Base-by-base conservation (phyloP, 2,329 filamentous ascomycete genomes). In the Raffaelea ambrosiae region DNA sequence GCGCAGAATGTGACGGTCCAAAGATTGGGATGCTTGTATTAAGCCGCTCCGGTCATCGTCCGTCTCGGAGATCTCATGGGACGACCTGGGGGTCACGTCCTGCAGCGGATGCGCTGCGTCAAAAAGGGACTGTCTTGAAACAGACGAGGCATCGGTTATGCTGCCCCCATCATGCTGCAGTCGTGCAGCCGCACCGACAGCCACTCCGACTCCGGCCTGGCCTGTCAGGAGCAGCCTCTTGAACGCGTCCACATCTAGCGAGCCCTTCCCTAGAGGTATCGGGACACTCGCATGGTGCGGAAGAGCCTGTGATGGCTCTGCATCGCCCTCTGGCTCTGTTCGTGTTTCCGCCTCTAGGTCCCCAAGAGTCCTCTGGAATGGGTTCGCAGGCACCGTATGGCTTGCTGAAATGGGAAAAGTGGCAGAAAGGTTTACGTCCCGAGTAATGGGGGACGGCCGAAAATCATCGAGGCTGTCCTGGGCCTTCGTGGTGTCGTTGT, bases 191-290 rank as follows among this genome's bases (percentile, higher is more conserved):
- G 59, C 49, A 52, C 56, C 53, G 35, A 54, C 53, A 39, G 66
- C 74, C 43, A 59, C 48, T 52, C 57, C 53, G 35, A 54, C 53
- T 38, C 66, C 74, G 33, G 76, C 61, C 57, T 81, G 78, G 19
- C 87, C 87, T 0, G 86, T 93, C 67, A 93, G 71, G 43, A 93
- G 72, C 51, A 93, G 66, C 50, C 83, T 76, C 59, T 82, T 83
- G 66, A 93, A 93, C 8, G 86, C 81, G 59, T 88, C 81, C 1
- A 91, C 87, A 59, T 93, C 85, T 53, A 91, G 65, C 0, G 79
- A 73, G 18, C 62, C 66, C 54, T 67, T 72, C 9, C 66, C 57
- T 59, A 67, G 46, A n/a, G 49, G 39, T 64, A n/a, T n/a, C n/a
- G n/a, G n/a, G n/a, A n/a, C n/a, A n/a, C n/a, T 57, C 55, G 63